A percentile compares a stretch with the other conserved stretches of the same genome.
These are phyloP conservation scores for Alnus glutinosa DNA, from an alignment of 306 rosid species.

Conservation along the genomic window DNA sequence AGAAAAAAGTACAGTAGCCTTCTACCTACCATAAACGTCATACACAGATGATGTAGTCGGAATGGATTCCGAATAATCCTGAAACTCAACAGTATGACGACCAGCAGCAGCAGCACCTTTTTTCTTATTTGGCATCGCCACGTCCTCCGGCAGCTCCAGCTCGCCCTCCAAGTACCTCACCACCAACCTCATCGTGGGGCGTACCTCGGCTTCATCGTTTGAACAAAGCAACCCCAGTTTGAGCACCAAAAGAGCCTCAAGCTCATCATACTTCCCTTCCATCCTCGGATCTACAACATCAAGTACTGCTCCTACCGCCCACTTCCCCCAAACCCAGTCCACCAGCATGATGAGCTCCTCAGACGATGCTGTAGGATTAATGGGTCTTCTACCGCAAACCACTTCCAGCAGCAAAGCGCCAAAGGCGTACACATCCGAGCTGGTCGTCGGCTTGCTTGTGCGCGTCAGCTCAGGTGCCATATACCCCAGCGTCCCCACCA, in stretches of 20 bases:
- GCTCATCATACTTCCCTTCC: slow-evolving; percentile 41
- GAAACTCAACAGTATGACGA: slow-evolving; percentile 13
- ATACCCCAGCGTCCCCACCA: slow-evolving; percentile 66
- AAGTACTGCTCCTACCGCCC: slow-evolving; percentile 39
- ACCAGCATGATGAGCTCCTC: slow-evolving; percentile 55
- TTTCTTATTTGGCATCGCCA: slow-evolving; percentile 7
- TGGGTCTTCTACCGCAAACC: slow-evolving; percentile 61
- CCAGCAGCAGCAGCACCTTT: background rate
- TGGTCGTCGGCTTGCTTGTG: slow-evolving; percentile 48
- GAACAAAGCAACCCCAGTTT: slow-evolving; percentile 58
- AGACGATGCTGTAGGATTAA: slow-evolving; percentile 45
- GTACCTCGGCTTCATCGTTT: slow-evolving; percentile 27
- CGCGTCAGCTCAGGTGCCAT: slow-evolving; percentile 60
- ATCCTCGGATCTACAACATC: slow-evolving; percentile 44
- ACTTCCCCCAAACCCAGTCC: slow-evolving; percentile 65
- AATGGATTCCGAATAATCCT: slow-evolving; percentile 34
- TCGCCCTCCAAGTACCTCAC: slow-evolving; percentile 55
- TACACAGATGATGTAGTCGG: slow-evolving; percentile 12
- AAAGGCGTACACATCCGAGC: slow-evolving; percentile 60
- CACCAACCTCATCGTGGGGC: slow-evolving; percentile 47
- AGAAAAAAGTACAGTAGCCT: too few species aligned
- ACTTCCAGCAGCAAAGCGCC: slow-evolving; percentile 58
- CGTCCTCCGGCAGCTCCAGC: slow-evolving; percentile 29
- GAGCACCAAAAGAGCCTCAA: slow-evolving; percentile 45
- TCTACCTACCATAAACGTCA: background rate